Percentiles rank a stretch among this genome's conserved stretches.
Conservation (phyloP, 371 early-diverging fungal species). For the Lichtheimia ramosa region DNA sequence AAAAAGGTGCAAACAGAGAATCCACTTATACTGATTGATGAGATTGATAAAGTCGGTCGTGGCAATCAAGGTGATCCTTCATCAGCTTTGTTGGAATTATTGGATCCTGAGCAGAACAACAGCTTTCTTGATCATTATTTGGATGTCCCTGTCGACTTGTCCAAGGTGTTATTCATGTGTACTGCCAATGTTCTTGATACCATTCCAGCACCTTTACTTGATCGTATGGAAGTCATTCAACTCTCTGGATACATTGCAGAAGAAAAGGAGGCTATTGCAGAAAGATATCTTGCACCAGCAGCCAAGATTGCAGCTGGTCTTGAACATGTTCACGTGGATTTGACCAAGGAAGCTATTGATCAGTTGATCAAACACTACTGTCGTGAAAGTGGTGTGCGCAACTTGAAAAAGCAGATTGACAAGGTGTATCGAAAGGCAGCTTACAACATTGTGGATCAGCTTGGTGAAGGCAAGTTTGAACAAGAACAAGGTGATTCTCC, state of each 20-base stretch:
- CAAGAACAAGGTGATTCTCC: conserved; percentile 17
- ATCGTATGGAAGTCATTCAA: conserved; percentile 97
- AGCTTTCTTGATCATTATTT: conserved; percentile 98
- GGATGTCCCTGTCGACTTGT: conserved; percentile 96
- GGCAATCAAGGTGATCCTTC: conserved; percentile 97
- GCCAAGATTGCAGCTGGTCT: conserved; percentile 84
- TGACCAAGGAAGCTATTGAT: conserved; percentile 80
- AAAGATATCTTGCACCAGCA: conserved; percentile 83
- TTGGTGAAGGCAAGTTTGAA: conserved; percentile 21
- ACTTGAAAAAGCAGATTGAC: conserved; percentile 96
- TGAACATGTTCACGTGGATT: conserved; percentile 66
- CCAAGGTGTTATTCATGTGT: conserved; percentile 97
- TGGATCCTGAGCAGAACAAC: conserved; percentile 96
- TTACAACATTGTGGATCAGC: conserved; percentile 75
- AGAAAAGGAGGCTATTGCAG: conserved; percentile 94
- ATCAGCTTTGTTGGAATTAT: conserved; percentile 91
- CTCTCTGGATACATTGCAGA: conserved; percentile 95
- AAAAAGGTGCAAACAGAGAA: conserved; percentile 97
- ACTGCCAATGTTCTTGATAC: conserved; percentile 96
- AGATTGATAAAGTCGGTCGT: conserved; percentile 95
- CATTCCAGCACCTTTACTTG: conserved; percentile 94
- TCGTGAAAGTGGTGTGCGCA: conserved; percentile 96
- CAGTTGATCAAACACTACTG: conserved; percentile 87
- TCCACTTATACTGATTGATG: conserved; percentile 96
- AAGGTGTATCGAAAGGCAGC: conserved; percentile 97